Conservation (phyloP, 768 basidiomycete genomes). For the Lentinula lateritia region DNA sequence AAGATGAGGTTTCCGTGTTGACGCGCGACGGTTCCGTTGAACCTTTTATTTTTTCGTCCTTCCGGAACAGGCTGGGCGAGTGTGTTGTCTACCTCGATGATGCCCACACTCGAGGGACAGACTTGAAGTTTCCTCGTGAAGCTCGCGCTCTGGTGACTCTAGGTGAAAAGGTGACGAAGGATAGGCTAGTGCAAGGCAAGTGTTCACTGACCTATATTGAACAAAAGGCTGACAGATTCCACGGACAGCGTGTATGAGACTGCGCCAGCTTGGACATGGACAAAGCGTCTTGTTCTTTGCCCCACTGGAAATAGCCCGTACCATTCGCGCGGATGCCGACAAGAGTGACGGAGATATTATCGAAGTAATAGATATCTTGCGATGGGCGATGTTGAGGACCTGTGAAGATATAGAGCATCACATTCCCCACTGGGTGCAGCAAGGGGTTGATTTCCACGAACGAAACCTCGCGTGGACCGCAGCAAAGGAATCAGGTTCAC, state of each 20-base stretch:
- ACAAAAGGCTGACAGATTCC: no score
- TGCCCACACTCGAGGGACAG: no score
- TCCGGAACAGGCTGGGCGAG: no score
- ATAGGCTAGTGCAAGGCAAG: no score
- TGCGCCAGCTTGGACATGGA: conserved; percentile 41
- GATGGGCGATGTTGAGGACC: conserved; percentile 41
- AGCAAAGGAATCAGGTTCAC: not conserved
- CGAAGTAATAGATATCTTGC: conserved; percentile 26
- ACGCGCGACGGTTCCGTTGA: no score
- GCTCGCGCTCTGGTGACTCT: no score
- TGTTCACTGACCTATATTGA: no score
- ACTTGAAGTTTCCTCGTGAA: no score
- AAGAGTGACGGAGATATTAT: conserved; percentile 12
- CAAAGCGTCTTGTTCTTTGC: conserved; percentile 46
- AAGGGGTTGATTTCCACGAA: conserved; percentile 24
- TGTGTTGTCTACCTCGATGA: no score
- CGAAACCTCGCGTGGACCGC: conserved; percentile 15
- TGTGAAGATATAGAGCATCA: conserved; percentile 35
- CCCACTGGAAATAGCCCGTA: conserved; percentile 31
- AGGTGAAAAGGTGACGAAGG: no score
- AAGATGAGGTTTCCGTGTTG: no score
- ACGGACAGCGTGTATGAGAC: conserved; percentile 43
- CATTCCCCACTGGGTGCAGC: conserved; percentile 36
- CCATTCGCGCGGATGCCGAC: conserved; percentile 22
- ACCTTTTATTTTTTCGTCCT: no score